phyloP scores from a whole-genome alignment of 768 basidiomycete genomes.

The Mycena vitilis region DNA sequence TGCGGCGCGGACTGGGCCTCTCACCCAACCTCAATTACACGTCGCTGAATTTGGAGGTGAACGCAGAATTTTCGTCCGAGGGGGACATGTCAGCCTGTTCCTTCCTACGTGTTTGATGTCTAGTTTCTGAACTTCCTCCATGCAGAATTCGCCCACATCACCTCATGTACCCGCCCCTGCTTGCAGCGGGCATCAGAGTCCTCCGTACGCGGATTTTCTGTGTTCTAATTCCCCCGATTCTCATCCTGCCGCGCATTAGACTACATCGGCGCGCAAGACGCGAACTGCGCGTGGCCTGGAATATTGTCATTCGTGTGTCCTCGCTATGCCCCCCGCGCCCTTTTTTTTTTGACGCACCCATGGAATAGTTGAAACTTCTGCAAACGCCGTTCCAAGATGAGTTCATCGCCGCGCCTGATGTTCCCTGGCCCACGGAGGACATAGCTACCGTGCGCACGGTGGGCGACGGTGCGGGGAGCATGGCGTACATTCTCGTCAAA shows the following conservation, averaged over 20 bases:
- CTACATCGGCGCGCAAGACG: conserved; percentile 44
- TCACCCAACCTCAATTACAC: conserved; percentile 35
- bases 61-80: conserved; percentile 27
- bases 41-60: conserved; percentile 30
- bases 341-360: not conserved
- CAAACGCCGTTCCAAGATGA: not conserved
- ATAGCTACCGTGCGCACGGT: not conserved
- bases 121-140: too few relatives aligned
- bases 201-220: conserved; percentile 35
- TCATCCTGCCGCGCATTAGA: conserved; percentile 32
- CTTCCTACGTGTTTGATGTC: not conserved
- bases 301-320: not conserved
- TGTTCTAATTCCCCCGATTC: too few relatives aligned
- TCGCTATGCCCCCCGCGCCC: not conserved
- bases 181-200: conserved; percentile 41
- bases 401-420: not conserved
- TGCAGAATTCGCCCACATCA: conserved; percentile 32
- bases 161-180: conserved; percentile 40
- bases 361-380: not conserved
- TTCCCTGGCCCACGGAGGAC: not conserved
- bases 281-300: conserved; percentile 43
- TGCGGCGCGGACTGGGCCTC: conserved; percentile 30
- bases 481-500: not conserved
- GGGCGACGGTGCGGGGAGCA: not conserved
- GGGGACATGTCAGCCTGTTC: conserved; percentile 39